Conservation (phyloP, 1,139 yeast species). For the Pichia sp. region DNA sequence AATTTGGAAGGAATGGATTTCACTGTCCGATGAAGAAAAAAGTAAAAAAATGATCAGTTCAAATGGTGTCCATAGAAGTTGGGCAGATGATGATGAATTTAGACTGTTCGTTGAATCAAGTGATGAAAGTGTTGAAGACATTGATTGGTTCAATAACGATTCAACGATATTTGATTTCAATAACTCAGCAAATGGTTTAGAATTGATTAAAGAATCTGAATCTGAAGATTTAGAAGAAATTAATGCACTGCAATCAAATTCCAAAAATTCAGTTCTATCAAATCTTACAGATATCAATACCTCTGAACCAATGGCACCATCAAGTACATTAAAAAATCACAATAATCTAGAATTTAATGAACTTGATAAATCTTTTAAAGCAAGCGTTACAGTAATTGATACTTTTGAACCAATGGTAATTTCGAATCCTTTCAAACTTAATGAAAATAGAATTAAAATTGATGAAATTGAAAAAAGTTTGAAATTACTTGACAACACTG, state of each 20-base stretch:
- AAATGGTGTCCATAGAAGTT: slow-evolving; percentile 10
- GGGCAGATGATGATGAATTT: slow-evolving; percentile 21
- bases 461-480: background rate
- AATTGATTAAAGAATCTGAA: slow-evolving; percentile 11
- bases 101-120: slow-evolving; percentile 14
- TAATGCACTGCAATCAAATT: background rate
- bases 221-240: slow-evolving; percentile 1
- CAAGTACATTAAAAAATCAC: background rate
- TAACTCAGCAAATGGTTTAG: slow-evolving; percentile 1
- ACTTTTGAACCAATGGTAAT: too few relatives aligned
- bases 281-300: background rate
- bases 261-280: background rate
- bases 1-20: slow-evolving; percentile 21
- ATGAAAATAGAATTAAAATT: background rate
- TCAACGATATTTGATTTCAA: background rate
- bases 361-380: background rate
- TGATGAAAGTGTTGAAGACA: slow-evolving; percentile 16
- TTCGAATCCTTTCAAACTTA: too few relatives aligned
- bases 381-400: too few relatives aligned
- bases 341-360: background rate
- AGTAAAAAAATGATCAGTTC: slow-evolving; percentile 12
- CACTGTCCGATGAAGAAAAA: slow-evolving; percentile 16
- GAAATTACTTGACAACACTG: too few relatives aligned
- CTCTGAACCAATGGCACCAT: background rate
- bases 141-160: slow-evolving; percentile 5